Evolutionary conservation across 805 yeast species (phyloP), one percentile per base, ranked within the genome.

Genomic region (Limtongozyma cylindracea): DNA sequence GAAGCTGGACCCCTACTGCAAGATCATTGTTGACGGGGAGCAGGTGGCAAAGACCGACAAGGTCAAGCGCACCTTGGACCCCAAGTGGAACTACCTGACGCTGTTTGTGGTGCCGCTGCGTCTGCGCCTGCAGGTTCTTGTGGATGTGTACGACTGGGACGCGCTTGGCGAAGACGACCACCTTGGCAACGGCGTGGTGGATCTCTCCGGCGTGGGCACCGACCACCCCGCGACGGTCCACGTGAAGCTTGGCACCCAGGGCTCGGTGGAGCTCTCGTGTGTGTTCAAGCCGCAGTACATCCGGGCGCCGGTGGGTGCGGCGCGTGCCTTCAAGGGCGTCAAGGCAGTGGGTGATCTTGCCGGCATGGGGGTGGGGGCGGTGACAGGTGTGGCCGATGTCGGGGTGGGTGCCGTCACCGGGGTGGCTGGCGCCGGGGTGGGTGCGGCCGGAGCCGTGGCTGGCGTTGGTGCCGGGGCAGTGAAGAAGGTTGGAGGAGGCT

Each of bases 131-230:
- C 33, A 45, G 10, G 38, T 71, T 14, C 28, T 41, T 16, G 31
- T 68, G 12, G 56, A 55, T 20, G 62, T 68, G 10, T 60, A 45
- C 34, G 88, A 74, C 41, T 74, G 84, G 84, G 88, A 74, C 43
- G 53, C 70, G 37, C 59, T 80, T 12, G 82, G 76, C 29, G 60
- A 55, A 23, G 63, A 68, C 41, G 73, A 64, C 29, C 37, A 53
- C 12, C 40, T 74, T 22, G 82, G 82, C 19, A 32, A 42, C 16
- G 58, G 55, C 6, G 30, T 28, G 2, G 29, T 73, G 17, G 69
- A 69, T 31, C 39, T 68, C 10, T 41, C 60, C 1, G 27, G 49
- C 3, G 31, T 73, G 19, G 48, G 47, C n/a, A 58, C 67, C 2
- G 43, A 43, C 13, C 38, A 52, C 19, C 33, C 53, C 9, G 49